A percentile compares a stretch with the other conserved stretches of the same genome.
These are phyloP conservation scores for Erythrophleum ivorense DNA, from an alignment of 331 rosid species.

Conservation along the genomic window DNA sequence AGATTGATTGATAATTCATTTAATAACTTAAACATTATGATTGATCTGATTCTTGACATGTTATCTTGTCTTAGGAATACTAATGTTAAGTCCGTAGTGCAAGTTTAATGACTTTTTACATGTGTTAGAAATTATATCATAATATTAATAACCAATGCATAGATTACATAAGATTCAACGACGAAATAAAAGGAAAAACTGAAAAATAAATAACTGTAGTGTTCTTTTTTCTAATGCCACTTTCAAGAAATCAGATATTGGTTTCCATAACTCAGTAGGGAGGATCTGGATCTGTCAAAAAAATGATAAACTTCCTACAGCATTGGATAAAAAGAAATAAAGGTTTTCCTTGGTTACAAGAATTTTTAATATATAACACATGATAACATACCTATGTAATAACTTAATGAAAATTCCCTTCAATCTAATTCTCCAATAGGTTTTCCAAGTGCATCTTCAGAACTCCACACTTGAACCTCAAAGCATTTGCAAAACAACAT, in stretches of 20 bases:
- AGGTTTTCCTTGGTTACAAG: conserved; percentile 24
- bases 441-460: conserved; percentile 38
- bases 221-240: not conserved
- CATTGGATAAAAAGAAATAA: not conserved
- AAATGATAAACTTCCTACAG: not conserved
- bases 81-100: not conserved
- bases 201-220: too few relatives aligned
- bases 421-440: conserved; percentile 9
- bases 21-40: too few relatives aligned
- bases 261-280: not conserved
- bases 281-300: not conserved
- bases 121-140: too few relatives aligned
- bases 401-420: conserved; percentile 73
- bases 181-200: too few relatives aligned
- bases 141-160: too few relatives aligned
- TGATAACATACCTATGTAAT: conserved; percentile 14
- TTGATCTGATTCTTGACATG: not conserved
- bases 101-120: not conserved
- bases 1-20: too few relatives aligned
- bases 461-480: conserved; percentile 41
- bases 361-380: conserved; percentile 35
- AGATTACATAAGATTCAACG: too few relatives aligned
- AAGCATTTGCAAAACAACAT: conserved; percentile 40
- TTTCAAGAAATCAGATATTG: not conserved
- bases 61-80: not conserved